Base-by-base conservation (phyloP, 2,329 filamentous ascomycete genomes). In the Aureobasidium namibiae region DNA sequence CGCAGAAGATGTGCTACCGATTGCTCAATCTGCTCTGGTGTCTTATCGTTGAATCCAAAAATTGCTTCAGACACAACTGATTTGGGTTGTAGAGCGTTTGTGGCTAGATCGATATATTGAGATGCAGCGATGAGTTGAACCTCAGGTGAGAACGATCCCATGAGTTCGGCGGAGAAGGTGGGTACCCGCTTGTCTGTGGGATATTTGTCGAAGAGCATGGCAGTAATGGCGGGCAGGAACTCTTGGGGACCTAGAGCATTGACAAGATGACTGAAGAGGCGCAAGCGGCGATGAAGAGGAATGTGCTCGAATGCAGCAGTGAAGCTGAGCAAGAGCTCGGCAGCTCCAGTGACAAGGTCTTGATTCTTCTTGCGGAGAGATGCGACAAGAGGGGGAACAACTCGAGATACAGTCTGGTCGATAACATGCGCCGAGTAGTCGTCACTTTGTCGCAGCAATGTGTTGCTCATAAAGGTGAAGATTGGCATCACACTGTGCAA, bases 401-500 rank as follows among this genome's bases (percentile, higher is more conserved):
- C 92, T 66, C 92, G 88, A 62, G 91, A 89, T 66, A 99, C 92
- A 1, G 94, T 97, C 68, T 84, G 91, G 67, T 95, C 90, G 60
- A 96, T 92, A 33, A 99, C 92, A 70, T 96, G 90, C 13, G 92
- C 91, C 23, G 94, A 97, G 75, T 96, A 97, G 66, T 97, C 92
- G 67, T 99, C 95, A 66, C 90, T 90, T 74, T 96, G 92, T 50
- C 89, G 86, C 52, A 99, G 81, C 21, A 96, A 87, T 3, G 90
- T 96, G 44, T 87, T 88, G 42, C 92, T 91, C 87, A 97, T 96
- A 70, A 97, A 96, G 0, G 94, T 97, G 75, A 99, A 99, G 56
- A 99, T 92, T 13, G 94, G 94, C 94, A 99, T 99, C 57, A 99
- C 90, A 66, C 91, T 96, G 74, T 99, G 92, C 60, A 99, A 80